Evolutionary conservation across 106 monocot genomes (phyloP).

Genomic region (Dioscorea zingiberensis): DNA sequence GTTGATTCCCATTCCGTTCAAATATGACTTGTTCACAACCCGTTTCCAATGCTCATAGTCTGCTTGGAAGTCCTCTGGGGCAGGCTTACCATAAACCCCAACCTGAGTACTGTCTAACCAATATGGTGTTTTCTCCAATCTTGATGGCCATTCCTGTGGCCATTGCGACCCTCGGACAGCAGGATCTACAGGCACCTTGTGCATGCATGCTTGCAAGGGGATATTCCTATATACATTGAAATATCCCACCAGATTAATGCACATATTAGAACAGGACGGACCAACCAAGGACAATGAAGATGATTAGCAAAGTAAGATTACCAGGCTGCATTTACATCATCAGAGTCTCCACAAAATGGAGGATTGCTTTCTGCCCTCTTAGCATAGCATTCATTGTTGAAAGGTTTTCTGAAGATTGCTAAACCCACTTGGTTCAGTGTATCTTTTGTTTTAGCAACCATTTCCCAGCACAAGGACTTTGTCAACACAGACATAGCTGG

Average conservation of each 20-base stretch:
- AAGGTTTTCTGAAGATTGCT: slow-evolving; percentile 75
- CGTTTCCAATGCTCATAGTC: slow-evolving; percentile 57
- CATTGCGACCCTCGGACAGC: slow-evolving; percentile 38
- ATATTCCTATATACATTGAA: slow-evolving; percentile 36
- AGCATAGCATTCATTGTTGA: slow-evolving; percentile 74
- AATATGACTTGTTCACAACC: slow-evolving; percentile 48
- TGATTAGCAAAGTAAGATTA: slow-evolving; percentile 9
- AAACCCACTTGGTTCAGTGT: slow-evolving; percentile 51
- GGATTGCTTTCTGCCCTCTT: slow-evolving; percentile 45
- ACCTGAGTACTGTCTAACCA: slow-evolving; percentile 42
- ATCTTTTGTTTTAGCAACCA: slow-evolving; percentile 70
- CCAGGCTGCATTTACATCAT: slow-evolving; percentile 89
- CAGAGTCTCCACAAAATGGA: slow-evolving; percentile 63
- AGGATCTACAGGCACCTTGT: slow-evolving; percentile 38
- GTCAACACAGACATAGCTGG: slow-evolving; percentile 72
- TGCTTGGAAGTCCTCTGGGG: slow-evolving; percentile 47
- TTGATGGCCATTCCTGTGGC: slow-evolving; percentile 56
- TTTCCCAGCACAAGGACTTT: slow-evolving; percentile 83
- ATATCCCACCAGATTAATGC: background rate
- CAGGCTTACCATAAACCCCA: slow-evolving; percentile 67
- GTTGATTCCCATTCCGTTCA: slow-evolving; percentile 48
- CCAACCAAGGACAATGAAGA: background rate
- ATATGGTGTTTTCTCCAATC: slow-evolving; percentile 40
- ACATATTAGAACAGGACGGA: background rate
- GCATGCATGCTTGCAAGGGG: slow-evolving; percentile 59